Evolutionary conservation across 2,329 filamentous ascomycete species (phyloP).

Genomic region (Fusarium foetens): DNA sequence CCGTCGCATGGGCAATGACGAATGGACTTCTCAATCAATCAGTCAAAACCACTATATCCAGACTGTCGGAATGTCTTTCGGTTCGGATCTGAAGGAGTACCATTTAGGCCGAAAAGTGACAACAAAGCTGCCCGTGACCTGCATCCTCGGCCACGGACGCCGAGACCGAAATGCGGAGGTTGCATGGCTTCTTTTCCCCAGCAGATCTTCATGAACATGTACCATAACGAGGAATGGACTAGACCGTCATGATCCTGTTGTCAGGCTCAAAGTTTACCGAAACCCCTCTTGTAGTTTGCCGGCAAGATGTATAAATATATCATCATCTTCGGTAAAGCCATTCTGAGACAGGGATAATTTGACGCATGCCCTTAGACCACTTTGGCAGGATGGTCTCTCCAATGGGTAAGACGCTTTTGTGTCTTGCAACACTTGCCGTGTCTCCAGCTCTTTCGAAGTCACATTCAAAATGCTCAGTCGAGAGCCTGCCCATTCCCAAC

Average conservation of each 20-base stretch:
- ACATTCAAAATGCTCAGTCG: not conserved
- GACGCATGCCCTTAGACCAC: not conserved
- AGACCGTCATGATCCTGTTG: not conserved
- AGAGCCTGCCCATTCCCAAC: not conserved
- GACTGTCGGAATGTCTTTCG: not conserved
- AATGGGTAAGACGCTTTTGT: not conserved
- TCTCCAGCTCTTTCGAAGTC: not conserved
- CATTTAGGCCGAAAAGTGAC: not conserved
- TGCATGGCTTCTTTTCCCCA: not conserved
- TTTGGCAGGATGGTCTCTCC: not conserved
- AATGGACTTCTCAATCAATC: accelerated
- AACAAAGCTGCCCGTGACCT: not conserved
- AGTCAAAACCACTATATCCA: accelerated
- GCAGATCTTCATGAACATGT: not conserved
- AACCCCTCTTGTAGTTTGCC: not conserved
- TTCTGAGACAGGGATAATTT: too few species aligned
- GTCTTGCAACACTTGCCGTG: not conserved
- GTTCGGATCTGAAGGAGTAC: not conserved
- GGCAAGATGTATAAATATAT: not conserved
- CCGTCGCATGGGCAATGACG: accelerated
- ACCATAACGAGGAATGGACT: not conserved
- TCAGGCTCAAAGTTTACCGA: not conserved
- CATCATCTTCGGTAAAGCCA: too few species aligned
- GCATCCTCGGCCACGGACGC: not conserved
- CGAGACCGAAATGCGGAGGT: constrained; percentile 16